Evolutionary conservation across 495 filamentous ascomycete genomes (phyloP), one percentile per base, ranked within the genome.

Genomic region (Acidomyces sp.): DNA sequence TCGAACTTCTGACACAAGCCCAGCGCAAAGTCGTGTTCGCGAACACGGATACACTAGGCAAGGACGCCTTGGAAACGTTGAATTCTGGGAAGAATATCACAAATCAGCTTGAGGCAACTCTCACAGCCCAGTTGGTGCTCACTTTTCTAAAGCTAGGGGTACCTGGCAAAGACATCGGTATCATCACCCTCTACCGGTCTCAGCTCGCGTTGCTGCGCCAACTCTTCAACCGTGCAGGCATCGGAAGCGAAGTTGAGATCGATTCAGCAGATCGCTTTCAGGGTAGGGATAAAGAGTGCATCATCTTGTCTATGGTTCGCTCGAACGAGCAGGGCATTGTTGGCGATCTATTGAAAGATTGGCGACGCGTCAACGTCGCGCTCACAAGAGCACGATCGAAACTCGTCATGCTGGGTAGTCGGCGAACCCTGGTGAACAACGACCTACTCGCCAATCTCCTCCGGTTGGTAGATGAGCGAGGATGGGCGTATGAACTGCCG

Each of bases 181-280:
- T 96, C 49, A 93, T 97, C 56, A 93, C 90, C n/a, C 83, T 94
- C 57, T 97, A 97, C 63, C 82, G 88, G 47, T 87, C 82, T 22
- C 90, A 97, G 57, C 78, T 97, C 0, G 67, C 72, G 0, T 56
- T 78, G 10, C 63, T 80, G 11, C 67, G 67, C 33, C 36, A 50
- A 10, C 34, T 37, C 15, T 49, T 56, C 19, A 50, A 41, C 5
- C 62, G 28, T 37, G 48, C 4, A 50, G 59, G 34, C 20, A 36
- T 10, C 17, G 27, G 34, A 16, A 28, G 34, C 6, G 71, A 65
- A 1, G 74, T 97, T 10, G 90, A 97, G 59, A 84, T 95, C 72
- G 85, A 95, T 60, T 95, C 90, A 0, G 83, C 90, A 4, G 90
- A 97, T 54, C 83, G 85, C 38, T 97, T 93, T 60, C 90, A 97